These are phyloP conservation scores for Oxytropis ochrocephala DNA, from an alignment of 306 rosid species.

Conservation along the genomic window DNA sequence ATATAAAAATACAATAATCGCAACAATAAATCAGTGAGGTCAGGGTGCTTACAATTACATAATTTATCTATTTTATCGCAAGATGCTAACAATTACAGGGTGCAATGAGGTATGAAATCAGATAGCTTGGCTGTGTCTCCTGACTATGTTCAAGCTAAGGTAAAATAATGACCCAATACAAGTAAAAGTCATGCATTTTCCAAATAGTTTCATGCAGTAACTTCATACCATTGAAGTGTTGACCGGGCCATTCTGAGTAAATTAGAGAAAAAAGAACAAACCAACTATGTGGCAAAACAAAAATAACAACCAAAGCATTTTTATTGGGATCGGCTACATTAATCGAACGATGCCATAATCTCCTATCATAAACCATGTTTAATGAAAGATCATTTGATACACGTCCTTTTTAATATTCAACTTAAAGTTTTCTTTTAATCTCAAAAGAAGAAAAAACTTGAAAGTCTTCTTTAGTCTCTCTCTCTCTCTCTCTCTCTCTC, in stretches of 20 bases:
- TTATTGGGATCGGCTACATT: not conserved
- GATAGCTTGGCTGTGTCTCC: not conserved
- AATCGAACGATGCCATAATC: not conserved
- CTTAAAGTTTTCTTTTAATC: not conserved
- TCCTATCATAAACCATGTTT: not conserved
- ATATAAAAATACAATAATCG: not conserved
- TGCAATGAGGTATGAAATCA: not conserved
- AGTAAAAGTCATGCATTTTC: not conserved
- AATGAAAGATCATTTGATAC: not conserved
- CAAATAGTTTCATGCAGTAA: not conserved
- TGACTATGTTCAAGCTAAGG: slow-evolving; percentile 1
- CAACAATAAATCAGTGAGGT: not conserved
- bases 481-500: not conserved
- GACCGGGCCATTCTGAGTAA: not conserved
- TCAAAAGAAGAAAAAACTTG: no score
- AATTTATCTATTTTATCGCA: not conserved
- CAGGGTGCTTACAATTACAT: no score
- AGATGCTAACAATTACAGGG: not conserved
- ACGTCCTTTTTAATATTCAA: not conserved
- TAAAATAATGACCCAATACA: not conserved
- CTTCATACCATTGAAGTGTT: not conserved
- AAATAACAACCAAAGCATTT: not conserved
- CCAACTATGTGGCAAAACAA: not conserved
- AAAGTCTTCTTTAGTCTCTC: no score
- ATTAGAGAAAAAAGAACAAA: not conserved